A percentile compares a stretch with the other conserved stretches of the same genome.
Conservation (phyloP, 371 early-diverging fungal genomes). For the Nematocida sp. region DNA sequence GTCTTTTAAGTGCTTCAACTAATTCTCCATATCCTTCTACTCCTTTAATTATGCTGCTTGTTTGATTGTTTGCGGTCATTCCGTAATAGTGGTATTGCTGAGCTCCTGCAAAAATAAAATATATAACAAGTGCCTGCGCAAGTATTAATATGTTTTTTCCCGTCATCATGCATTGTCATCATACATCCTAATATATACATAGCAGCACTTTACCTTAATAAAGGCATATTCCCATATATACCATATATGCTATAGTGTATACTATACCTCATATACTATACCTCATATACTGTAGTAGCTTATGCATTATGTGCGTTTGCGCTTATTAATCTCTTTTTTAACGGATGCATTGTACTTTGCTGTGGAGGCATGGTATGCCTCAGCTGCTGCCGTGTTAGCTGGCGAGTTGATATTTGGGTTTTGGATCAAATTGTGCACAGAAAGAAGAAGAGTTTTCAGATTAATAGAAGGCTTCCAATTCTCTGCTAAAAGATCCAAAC, state of each 20-base stretch:
- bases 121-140: neutral
- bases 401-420: slow-evolving; percentile 95
- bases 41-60: neutral
- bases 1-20: neutral
- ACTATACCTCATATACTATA: too few species aligned
- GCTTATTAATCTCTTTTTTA: neutral
- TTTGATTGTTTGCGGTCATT: neutral
- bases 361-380: slow-evolving; percentile 79
- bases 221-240: too few species aligned
- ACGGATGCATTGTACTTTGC: slow-evolving; percentile 85
- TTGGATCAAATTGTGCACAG: slow-evolving; percentile 87
- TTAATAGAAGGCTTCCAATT: slow-evolving; percentile 85
- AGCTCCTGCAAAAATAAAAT: neutral
- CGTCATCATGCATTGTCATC: neutral
- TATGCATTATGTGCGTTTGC: too few species aligned
- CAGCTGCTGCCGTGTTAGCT: slow-evolving; percentile 93
- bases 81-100: neutral
- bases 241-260: too few species aligned
- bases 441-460: slow-evolving; percentile 85
- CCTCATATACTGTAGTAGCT: too few species aligned
- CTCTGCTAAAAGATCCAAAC: slow-evolving; percentile 92
- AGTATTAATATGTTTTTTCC: neutral
- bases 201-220: too few species aligned
- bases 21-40: neutral
- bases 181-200: too few species aligned